Percentiles rank a stretch among this genome's conserved stretches.
These are phyloP conservation scores for Beauveria sp. DNA, from an alignment of 2,329 filamentous ascomycete genomes.

Conservation along the genomic window DNA sequence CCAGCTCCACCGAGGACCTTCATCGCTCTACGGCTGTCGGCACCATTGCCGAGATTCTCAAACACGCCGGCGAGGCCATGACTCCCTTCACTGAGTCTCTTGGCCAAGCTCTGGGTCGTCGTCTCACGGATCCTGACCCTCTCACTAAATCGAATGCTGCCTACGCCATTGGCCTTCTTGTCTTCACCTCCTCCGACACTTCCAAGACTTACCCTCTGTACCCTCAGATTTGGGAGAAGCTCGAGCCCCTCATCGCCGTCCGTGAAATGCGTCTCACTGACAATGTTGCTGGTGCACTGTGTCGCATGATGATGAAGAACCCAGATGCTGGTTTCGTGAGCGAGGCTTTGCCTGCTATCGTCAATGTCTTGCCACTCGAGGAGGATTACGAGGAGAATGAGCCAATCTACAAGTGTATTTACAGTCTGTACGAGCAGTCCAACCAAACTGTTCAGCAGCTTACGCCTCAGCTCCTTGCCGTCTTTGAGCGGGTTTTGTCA, in stretches of 20 bases:
- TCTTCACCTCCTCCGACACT: constrained; percentile 70
- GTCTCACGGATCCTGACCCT: constrained; percentile 79
- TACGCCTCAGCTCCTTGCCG: constrained; percentile 59
- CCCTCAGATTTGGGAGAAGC: constrained; percentile 69
- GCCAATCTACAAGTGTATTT: constrained; percentile 84
- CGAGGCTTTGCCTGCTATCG: constrained; percentile 73
- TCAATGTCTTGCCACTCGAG: constrained; percentile 74
- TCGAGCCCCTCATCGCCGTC: constrained; percentile 76
- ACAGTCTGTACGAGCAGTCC: constrained; percentile 68
- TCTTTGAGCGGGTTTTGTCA: constrained; percentile 66
- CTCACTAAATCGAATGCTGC: constrained; percentile 94
- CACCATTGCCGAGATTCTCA: constrained; percentile 83
- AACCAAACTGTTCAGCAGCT: constrained; percentile 63
- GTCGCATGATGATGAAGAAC: constrained; percentile 85
- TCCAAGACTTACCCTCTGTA: constrained; percentile 65
- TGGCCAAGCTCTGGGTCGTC: constrained; percentile 74
- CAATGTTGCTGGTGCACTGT: constrained; percentile 87
- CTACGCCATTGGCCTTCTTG: constrained; percentile 80
- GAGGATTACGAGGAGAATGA: constrained; percentile 97
- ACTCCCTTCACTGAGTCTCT: constrained; percentile 73
- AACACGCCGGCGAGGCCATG: constrained; percentile 73
- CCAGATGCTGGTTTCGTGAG: constrained; percentile 73
- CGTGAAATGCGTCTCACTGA: constrained; percentile 77
- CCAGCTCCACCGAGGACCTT: constrained; percentile 74
- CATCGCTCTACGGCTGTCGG: constrained; percentile 89